Evolutionary conservation across 2,329 filamentous ascomycete genomes (phyloP).

Genomic region (Hirsutella minnesotensis): DNA sequence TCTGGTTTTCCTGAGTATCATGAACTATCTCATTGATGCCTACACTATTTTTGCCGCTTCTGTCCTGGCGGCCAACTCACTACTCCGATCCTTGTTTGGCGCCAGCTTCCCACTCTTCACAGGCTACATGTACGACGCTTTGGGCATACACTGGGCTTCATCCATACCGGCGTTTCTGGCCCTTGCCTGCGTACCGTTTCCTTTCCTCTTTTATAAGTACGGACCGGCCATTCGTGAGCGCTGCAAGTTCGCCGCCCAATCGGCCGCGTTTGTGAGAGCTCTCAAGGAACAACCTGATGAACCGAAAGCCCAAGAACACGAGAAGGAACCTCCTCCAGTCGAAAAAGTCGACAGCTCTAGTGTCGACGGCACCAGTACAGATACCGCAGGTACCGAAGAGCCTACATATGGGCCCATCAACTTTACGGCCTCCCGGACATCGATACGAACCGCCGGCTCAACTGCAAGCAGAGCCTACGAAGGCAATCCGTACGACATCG

Average conservation of each 20-base stretch:
- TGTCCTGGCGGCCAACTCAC: constrained; percentile 72
- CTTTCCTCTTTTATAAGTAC: constrained; percentile 70
- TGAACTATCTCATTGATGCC: constrained; percentile 58
- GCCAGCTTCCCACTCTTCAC: constrained; percentile 70
- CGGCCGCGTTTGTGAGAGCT: not conserved
- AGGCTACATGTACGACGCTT: constrained; percentile 62
- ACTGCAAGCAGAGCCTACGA: not conserved
- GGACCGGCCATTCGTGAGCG: constrained; percentile 58
- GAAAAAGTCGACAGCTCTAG: not conserved
- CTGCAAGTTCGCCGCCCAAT: constrained; percentile 50
- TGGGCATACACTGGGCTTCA: constrained; percentile 68
- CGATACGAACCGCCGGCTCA: not conserved
- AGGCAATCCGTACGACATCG: not conserved
- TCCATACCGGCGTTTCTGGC: constrained; percentile 61
- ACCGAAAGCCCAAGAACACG: not conserved
- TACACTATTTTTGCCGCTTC: constrained; percentile 66
- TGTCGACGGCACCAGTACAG: not conserved
- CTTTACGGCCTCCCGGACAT: not conserved
- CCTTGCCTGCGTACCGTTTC: constrained; percentile 69
- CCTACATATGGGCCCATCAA: not conserved
- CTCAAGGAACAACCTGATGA: not conserved
- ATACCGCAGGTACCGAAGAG: not conserved
- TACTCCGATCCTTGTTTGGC: constrained; percentile 69
- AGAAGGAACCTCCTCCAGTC: not conserved
- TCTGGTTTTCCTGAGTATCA: constrained; percentile 70